Percentiles rank a stretch among this genome's conserved stretches.
Evolutionary conservation across 768 basidiomycete genomes (phyloP).

Genomic region (Tricholoma furcatifolium): DNA sequence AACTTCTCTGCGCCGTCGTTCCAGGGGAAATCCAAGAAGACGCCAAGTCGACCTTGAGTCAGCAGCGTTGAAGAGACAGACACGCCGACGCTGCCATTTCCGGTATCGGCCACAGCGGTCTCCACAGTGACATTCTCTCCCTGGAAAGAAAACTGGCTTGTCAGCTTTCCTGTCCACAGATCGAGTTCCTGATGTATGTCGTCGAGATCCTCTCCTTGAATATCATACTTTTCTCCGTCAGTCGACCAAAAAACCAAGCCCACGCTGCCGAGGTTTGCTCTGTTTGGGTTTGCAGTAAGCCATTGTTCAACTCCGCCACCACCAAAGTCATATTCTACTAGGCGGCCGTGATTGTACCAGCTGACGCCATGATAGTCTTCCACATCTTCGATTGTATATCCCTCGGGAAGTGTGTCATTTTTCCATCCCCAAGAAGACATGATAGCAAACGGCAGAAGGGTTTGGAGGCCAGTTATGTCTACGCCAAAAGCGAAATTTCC

Average conservation of each 20-base stretch:
- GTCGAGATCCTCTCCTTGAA: slow-evolving; percentile 37
- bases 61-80: slow-evolving; percentile 40
- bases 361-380: slow-evolving; percentile 46
- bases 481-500: slow-evolving; percentile 62
- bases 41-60: slow-evolving; percentile 33
- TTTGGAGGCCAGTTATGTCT: slow-evolving; percentile 59
- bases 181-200: slow-evolving; percentile 43
- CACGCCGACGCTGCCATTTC: slow-evolving; percentile 39
- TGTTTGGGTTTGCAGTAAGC: slow-evolving; percentile 58
- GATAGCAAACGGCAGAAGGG: slow-evolving; percentile 52
- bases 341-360: slow-evolving; percentile 49
- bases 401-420: slow-evolving; percentile 50
- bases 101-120: slow-evolving; percentile 36
- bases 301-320: slow-evolving; percentile 51
- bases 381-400: slow-evolving; percentile 40
- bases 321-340: slow-evolving; percentile 51
- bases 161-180: slow-evolving; percentile 54
- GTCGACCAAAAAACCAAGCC: slow-evolving; percentile 42
- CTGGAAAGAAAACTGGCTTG: slow-evolving; percentile 41
- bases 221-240: slow-evolving; percentile 23
- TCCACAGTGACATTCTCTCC: slow-evolving; percentile 35
- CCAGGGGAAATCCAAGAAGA: slow-evolving; percentile 63
- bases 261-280: slow-evolving; percentile 52
- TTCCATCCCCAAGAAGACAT: slow-evolving; percentile 65
- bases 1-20: slow-evolving; percentile 57